Base-by-base conservation (phyloP, 495 filamentous ascomycete genomes). In the Penicillium argentinense region DNA sequence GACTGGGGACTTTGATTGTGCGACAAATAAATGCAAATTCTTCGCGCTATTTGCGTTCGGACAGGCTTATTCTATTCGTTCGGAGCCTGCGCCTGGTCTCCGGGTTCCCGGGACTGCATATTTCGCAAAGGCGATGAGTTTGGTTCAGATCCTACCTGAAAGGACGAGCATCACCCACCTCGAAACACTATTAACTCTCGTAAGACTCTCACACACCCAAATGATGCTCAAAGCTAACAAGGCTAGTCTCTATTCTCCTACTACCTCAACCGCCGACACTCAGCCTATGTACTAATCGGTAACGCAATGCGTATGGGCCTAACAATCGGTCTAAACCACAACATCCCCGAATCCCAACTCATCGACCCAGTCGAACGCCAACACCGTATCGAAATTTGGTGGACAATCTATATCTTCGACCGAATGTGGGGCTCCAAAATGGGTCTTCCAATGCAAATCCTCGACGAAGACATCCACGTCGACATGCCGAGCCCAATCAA, bases 361-460 rank as follows among this genome's bases (percentile, higher is more conserved):
- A 73, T 72, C 23, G 71, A 73, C 36, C 64, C 69, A 0, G 63
- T 69, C 0, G 68, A 71, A 39, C 63, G 71, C 12, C 67, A 75
- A 41, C 72, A 75, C 34, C 71, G 72, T 7, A 60, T 74, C 21
- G 55, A 68, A 27, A 67, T 74, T 19, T 74, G 71, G 71, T 74
- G 71, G 71, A 72, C 71, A 16, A 69, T 73, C 33, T 75, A 75
- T 49, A 71, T 71, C 24, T 74, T 75, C 42, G 71, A 75, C 41
- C 66, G 70, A 23, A 72, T 73, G 67, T 74, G 69, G 70, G 67
- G 66, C 13, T 72, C 70, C 8, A 74, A 70, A 30, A 71, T 74
- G 64, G 72, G 72, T 5, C 58, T 73, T 1, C 70, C 71, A 3
- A 62, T 69, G 51, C 67, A 73, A 48, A 71, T 75, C 22, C 63